Base-by-base conservation (phyloP, 441 rosid species). In the Euphorbia celastroides region DNA sequence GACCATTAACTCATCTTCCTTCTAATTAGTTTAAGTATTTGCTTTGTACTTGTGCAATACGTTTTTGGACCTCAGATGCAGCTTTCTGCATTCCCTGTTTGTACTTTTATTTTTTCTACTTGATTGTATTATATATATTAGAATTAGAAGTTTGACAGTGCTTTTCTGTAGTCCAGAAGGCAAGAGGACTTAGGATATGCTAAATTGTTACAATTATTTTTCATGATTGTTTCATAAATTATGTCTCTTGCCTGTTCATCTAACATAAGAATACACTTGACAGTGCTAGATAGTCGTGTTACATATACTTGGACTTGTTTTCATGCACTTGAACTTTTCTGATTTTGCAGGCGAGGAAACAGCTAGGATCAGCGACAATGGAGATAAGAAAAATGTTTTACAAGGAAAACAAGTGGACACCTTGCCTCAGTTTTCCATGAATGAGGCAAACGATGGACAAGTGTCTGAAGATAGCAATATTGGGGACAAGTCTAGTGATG, bases 351-450 rank as follows among this genome's bases (percentile, higher is more conserved):
- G 50, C 31, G 50, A 60, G 51, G 41, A 26, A 25, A 17, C 65
- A 25, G 0, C 3, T 22, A 28, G 41, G 23, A 20, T 26, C 26
- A 22, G 55, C 20, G 26, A 28, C 10, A 52, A 55, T 34, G 41
- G 31, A 57, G 56, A 48, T 38, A 73, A 30, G 20, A 41, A 20
- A 30, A 30, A 34, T n/a, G 68, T 28, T 75, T 17, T 27, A 46
- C 46, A 41, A 7, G 61, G 56, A 60, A 48, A 28, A 28, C 65
- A 22, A 65, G 52, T 36, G 52, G 66, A 50, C 23, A 3, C 44
- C 38, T 54, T 25, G 46, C 62, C 72, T 63, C 72, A 46, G 19
- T 36, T 51, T n/a, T 34, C 55, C 32, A 7, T 51, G 41, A 70
- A 13, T 60, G 60, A 71, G 51, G 42, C 58, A 71, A 65, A 56